These are phyloP conservation scores for Cryptococcus wingfieldii DNA, from an alignment of 1,284 basidiomycete genomes.

Conservation along the genomic window DNA sequence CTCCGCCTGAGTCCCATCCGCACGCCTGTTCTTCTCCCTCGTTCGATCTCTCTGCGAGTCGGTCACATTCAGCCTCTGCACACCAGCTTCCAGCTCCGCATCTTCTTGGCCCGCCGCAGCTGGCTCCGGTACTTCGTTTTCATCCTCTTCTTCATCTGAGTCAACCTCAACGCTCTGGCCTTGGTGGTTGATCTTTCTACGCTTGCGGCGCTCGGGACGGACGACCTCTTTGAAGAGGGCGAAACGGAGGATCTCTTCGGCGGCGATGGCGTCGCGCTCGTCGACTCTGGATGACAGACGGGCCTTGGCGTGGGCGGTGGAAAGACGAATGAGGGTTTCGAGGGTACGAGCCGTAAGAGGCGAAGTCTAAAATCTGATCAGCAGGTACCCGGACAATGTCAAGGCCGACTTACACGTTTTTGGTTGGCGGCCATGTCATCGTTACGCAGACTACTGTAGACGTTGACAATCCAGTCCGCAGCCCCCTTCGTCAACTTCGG, in stretches of 20 bases:
- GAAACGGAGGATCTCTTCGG: constrained; percentile 93
- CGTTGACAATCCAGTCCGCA: constrained; percentile 88
- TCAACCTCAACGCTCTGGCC: constrained; percentile 55
- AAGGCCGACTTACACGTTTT: constrained; percentile 63
- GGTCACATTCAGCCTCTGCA: constrained; percentile 24
- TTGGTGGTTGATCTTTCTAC: constrained; percentile 67
- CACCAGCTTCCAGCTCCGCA: constrained; percentile 3
- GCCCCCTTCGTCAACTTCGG: constrained; percentile 88
- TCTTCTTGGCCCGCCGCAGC: constrained; percentile 7
- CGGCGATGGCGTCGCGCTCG: constrained; percentile 79
- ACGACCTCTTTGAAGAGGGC: constrained; percentile 98
- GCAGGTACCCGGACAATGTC: constrained; percentile 3
- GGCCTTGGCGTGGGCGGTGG: constrained; percentile 96
- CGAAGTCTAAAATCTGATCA: constrained; percentile 63
- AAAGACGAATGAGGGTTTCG: constrained; percentile 95
- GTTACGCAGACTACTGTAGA: constrained; percentile 88
- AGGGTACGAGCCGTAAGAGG: constrained; percentile 97
- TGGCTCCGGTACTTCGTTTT: constrained; percentile 51
- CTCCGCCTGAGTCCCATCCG: constrained; percentile 18
- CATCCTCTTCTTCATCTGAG: constrained; percentile 55
- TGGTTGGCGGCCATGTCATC: constrained; percentile 86
- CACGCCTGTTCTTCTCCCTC: constrained; percentile 53
- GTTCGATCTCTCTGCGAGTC: constrained; percentile 41
- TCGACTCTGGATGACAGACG: constrained; percentile 82
- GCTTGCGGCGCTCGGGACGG: constrained; percentile 64